A percentile compares a stretch with the other conserved stretches of the same genome.
These are phyloP conservation scores for Solanum appendiculatum DNA, from an alignment of 257 asterid genomes.

Conservation along the genomic window DNA sequence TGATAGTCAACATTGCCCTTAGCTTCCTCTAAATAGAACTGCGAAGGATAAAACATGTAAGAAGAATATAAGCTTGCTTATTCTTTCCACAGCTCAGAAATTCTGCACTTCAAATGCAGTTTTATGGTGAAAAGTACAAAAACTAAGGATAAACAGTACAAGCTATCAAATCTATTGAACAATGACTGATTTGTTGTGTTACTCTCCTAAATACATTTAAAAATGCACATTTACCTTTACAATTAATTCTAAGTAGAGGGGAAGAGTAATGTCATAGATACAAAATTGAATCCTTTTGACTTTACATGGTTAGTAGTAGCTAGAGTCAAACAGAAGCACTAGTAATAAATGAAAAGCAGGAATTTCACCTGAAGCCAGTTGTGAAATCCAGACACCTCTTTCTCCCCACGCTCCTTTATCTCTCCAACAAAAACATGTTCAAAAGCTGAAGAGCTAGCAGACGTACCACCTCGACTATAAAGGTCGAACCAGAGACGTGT, in stretches of 20 bases:
- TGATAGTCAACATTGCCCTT: constrained; percentile 91
- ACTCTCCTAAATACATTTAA: not conserved
- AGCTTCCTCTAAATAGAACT: constrained; percentile 91
- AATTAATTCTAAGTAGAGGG: not conserved
- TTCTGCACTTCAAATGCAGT: not conserved
- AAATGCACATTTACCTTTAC: not conserved
- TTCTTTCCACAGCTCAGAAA: not conserved
- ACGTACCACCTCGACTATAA: constrained; percentile 81
- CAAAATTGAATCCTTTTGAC: not conserved
- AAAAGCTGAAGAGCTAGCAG: constrained; percentile 83
- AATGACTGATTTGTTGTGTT: not conserved
- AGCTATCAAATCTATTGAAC: not conserved
- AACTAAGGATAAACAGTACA: not conserved
- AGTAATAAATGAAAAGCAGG: not conserved
- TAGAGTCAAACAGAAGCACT: not conserved
- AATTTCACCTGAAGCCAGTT: constrained; percentile 90
- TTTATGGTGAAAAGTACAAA: not conserved
- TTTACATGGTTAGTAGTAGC: not conserved
- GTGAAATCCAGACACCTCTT: constrained; percentile 86
- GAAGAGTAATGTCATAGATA: not conserved
- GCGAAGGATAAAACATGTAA: constrained; percentile 4
- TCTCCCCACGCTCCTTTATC: constrained; percentile 70
- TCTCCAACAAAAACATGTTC: constrained; percentile 99
- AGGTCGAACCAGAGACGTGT: constrained; percentile 77
- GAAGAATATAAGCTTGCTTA: not conserved